These are phyloP conservation scores for Fraxinus sp. DNA, from an alignment of 305 asterid species.

Conservation along the genomic window DNA sequence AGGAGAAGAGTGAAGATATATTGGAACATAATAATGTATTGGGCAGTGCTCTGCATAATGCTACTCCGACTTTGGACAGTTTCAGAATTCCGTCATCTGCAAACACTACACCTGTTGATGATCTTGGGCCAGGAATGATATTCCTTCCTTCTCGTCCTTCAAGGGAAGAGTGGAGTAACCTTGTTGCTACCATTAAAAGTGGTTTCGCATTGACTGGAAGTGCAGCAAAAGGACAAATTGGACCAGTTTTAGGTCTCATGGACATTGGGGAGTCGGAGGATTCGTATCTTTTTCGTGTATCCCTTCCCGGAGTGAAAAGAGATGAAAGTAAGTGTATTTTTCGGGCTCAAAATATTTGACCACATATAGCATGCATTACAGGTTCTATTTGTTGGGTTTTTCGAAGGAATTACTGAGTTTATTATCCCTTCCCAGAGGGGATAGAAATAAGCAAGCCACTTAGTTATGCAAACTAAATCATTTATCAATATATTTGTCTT, in stretches of 20 bases:
- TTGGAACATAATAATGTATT: conserved; percentile 4
- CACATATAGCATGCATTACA: conserved; percentile 7
- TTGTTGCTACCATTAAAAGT: conserved; percentile 47
- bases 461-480: not conserved
- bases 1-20: conserved; percentile 17
- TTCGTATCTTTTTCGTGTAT: conserved; percentile 69
- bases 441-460: not conserved
- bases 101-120: conserved; percentile 20
- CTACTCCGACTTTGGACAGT: conserved; percentile 17
- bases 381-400: conserved; percentile 13
- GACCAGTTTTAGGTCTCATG: conserved; percentile 68
- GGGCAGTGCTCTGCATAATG: conserved; percentile 20
- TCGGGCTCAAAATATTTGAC: not conserved
- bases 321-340: conserved; percentile 60
- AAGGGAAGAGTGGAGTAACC: conserved; percentile 56
- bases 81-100: conserved; percentile 25
- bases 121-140: conserved; percentile 43
- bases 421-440: not conserved
- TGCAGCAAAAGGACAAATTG: conserved; percentile 58
- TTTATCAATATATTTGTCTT: not conserved
- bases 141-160: conserved; percentile 67
- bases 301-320: conserved; percentile 88
- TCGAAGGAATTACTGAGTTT: not conserved
- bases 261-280: conserved; percentile 77
- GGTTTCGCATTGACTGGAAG: conserved; percentile 67